A percentile compares a stretch with the other conserved stretches of the same genome.
Evolutionary conservation across 2,329 filamentous ascomycete genomes (phyloP).

Genomic region (Alternaria sp.): DNA sequence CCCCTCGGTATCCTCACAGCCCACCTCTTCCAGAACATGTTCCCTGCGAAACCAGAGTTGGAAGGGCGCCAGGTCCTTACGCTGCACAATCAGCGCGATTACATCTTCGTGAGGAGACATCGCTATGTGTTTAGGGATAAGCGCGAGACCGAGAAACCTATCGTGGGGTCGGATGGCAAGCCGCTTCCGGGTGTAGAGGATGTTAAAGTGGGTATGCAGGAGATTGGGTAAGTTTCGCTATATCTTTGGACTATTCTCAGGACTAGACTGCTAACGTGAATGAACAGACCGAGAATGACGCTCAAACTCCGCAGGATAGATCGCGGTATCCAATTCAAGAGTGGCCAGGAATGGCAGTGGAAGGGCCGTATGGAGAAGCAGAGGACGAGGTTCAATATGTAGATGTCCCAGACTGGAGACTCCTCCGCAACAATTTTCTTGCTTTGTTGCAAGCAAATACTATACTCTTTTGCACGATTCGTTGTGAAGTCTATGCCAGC

Average conservation of each 20-base stretch:
- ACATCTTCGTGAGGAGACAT: constrained; percentile 90
- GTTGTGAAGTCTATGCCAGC: neutral
- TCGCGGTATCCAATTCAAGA: constrained; percentile 79
- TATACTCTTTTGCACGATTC: neutral
- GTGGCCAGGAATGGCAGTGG: constrained; percentile 94
- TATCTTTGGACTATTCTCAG: constrained; percentile 51
- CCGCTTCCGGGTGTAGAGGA: constrained; percentile 83
- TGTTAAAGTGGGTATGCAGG: constrained; percentile 86
- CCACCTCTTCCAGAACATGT: constrained; percentile 77
- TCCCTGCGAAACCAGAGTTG: constrained; percentile 82
- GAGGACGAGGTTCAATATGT: constrained; percentile 92
- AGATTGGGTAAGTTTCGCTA: constrained; percentile 65
- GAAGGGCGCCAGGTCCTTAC: constrained; percentile 89
- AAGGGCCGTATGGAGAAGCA: constrained; percentile 94
- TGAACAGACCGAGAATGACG: constrained; percentile 63
- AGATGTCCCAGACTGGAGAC: constrained; percentile 14
- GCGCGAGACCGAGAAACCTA: constrained; percentile 82
- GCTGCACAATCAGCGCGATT: constrained; percentile 93
- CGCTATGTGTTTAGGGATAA: constrained; percentile 94
- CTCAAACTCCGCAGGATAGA: constrained; percentile 90
- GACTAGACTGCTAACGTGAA: neutral
- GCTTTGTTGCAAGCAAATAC: neutral
- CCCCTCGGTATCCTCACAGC: constrained; percentile 88
- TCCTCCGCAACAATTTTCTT: neutral
- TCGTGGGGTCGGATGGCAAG: constrained; percentile 81